A percentile compares a stretch with the other conserved stretches of the same genome.
Conservation (phyloP, 257 asterid species). For the Solanum pinnatisectum region DNA sequence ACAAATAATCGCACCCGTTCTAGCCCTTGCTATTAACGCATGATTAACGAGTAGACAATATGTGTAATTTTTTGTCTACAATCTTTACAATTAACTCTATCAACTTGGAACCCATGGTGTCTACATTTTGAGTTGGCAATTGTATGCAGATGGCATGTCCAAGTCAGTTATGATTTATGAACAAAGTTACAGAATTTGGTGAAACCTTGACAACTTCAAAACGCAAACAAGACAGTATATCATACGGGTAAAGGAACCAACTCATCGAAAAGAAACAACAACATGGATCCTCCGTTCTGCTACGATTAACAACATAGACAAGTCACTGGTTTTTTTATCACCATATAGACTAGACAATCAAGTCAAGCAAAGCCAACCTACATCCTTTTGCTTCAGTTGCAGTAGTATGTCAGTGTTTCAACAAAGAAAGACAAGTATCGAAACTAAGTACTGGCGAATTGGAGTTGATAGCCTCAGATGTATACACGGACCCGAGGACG, state of each 20-base stretch:
- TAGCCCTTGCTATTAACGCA: too few relatives aligned
- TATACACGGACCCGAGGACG: neutral
- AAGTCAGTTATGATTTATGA: too few relatives aligned
- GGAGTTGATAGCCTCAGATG: neutral
- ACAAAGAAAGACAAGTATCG: neutral
- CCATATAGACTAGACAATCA: neutral
- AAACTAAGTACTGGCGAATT: neutral
- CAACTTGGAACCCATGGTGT: too few relatives aligned
- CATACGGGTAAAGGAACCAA: neutral
- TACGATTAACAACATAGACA: neutral
- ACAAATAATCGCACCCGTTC: too few relatives aligned
- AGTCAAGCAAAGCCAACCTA: neutral
- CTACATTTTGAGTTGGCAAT: too few relatives aligned
- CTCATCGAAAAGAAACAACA: neutral
- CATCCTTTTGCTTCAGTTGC: neutral
- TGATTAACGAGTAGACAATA: too few relatives aligned
- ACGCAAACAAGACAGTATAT: neutral
- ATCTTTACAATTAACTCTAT: too few relatives aligned
- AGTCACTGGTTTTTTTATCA: neutral
- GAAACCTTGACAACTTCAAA: neutral
- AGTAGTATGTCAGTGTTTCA: neutral
- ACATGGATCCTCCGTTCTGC: neutral
- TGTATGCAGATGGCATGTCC: too few relatives aligned
- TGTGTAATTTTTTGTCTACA: too few relatives aligned
- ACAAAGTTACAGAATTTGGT: too few relatives aligned